Evolutionary conservation across 495 filamentous ascomycete genomes (phyloP).

Genomic region (Neurospora sp.): DNA sequence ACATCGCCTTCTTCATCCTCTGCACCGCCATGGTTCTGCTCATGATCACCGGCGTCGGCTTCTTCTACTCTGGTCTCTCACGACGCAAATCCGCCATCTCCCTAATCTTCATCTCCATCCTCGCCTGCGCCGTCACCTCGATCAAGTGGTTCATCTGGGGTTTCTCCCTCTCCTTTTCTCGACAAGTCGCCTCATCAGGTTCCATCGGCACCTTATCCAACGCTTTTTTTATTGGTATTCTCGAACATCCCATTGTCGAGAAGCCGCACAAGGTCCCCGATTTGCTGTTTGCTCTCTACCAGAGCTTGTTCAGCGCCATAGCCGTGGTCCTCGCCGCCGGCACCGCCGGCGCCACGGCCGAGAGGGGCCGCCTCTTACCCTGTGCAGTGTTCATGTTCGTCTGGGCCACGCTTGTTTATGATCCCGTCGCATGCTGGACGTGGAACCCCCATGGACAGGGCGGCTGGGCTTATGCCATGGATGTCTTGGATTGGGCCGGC

Average conservation of each 20-base stretch:
- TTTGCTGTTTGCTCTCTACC: slow-evolving; percentile 84
- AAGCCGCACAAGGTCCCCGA: slow-evolving; percentile 64
- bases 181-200: slow-evolving; percentile 56
- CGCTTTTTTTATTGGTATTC: slow-evolving; percentile 72
- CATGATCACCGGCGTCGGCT: slow-evolving; percentile 97
- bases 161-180: slow-evolving; percentile 87
- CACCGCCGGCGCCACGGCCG: slow-evolving; percentile 81
- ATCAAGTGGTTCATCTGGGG: slow-evolving; percentile 99
- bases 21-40: slow-evolving; percentile 82
- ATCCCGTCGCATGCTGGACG: slow-evolving; percentile 93
- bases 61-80: slow-evolving; percentile 96
- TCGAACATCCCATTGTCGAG: slow-evolving; percentile 68
- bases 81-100: slow-evolving; percentile 89
- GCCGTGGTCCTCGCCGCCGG: slow-evolving; percentile 88
- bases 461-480: slow-evolving; percentile 75
- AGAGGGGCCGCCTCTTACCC: slow-evolving; percentile 88
- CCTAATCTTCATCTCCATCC: slow-evolving; percentile 89
- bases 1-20: slow-evolving; percentile 83
- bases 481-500: slow-evolving; percentile 87
- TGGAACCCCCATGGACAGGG: slow-evolving; percentile 56
- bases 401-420: slow-evolving; percentile 92
- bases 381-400: slow-evolving; percentile 94
- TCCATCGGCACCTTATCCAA: slow-evolving; percentile 73
- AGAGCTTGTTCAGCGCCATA: slow-evolving; percentile 94
- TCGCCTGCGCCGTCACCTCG: slow-evolving; percentile 77